These are phyloP conservation scores for Solanum sejunctum DNA, from an alignment of 257 asterid species.

Conservation along the genomic window DNA sequence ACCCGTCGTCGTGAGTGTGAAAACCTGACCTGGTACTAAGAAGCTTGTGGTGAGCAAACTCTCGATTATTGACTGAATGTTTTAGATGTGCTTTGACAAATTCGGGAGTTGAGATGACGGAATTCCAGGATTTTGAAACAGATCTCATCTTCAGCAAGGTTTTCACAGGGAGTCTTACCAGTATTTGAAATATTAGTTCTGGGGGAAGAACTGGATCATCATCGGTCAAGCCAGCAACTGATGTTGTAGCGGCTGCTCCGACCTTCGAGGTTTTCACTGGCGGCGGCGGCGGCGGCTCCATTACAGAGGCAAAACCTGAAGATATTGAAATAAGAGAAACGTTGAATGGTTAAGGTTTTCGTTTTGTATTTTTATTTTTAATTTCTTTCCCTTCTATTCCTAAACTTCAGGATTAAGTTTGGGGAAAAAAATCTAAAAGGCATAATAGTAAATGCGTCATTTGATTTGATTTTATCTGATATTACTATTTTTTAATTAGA, in stretches of 20 bases:
- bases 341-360: neutral
- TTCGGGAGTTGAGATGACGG: constrained; percentile 20
- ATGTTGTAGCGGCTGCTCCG: neutral
- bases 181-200: neutral
- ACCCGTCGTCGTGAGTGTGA: neutral
- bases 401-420: no score
- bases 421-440: no score
- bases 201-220: neutral
- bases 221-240: neutral
- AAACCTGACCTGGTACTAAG: neutral
- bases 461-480: no score
- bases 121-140: neutral
- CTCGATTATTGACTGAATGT: neutral
- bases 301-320: neutral
- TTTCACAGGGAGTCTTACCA: constrained; percentile 22
- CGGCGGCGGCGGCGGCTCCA: neutral
- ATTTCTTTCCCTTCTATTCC: neutral
- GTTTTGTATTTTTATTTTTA: neutral
- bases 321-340: neutral
- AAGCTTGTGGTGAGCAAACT: neutral
- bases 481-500: no score
- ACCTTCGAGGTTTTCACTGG: neutral
- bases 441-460: no score
- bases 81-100: constrained; percentile 27
- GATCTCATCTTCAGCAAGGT: constrained; percentile 26